Conservation (phyloP, 2,329 filamentous ascomycete genomes). For the Apiospora pterosperma region DNA sequence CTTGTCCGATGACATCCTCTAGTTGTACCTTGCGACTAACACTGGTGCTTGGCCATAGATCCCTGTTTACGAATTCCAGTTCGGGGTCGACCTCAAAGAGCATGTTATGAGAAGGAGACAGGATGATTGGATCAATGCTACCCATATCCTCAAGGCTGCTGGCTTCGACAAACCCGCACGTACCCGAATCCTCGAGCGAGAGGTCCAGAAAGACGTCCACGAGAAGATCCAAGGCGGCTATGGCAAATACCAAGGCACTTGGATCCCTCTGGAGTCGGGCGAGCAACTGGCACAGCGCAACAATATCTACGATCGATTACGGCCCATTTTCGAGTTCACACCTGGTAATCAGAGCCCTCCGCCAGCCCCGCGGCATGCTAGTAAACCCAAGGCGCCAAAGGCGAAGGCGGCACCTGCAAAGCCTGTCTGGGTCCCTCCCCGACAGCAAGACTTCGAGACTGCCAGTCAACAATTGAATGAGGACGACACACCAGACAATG, state of each 20-base stretch:
- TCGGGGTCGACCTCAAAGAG: constrained; percentile 71
- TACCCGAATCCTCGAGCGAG: constrained; percentile 90
- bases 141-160: constrained; percentile 94
- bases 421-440: constrained; percentile 12
- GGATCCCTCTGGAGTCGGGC: constrained; percentile 86
- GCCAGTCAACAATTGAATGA: constrained; percentile 62
- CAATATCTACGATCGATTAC: constrained; percentile 77
- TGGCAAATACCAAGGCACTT: constrained; percentile 98
- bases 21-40: neutral
- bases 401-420: constrained; percentile 59
- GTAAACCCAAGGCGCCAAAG: constrained; percentile 76
- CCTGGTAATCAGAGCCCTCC: constrained; percentile 85
- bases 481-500: constrained; percentile 79
- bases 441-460: constrained; percentile 52
- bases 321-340: constrained; percentile 84
- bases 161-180: constrained; percentile 96
- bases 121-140: constrained; percentile 99
- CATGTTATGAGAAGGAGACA: constrained; percentile 94
- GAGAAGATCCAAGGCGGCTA: constrained; percentile 99
- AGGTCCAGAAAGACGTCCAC: constrained; percentile 93
- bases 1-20: neutral
- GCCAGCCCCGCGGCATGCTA: constrained; percentile 88
- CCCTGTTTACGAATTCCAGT: constrained; percentile 90
- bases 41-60: constrained; percentile 53
- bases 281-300: constrained; percentile 82